Base-by-base conservation (phyloP, 2,329 filamentous ascomycete genomes). In the Ophioceras dolichostomum region DNA sequence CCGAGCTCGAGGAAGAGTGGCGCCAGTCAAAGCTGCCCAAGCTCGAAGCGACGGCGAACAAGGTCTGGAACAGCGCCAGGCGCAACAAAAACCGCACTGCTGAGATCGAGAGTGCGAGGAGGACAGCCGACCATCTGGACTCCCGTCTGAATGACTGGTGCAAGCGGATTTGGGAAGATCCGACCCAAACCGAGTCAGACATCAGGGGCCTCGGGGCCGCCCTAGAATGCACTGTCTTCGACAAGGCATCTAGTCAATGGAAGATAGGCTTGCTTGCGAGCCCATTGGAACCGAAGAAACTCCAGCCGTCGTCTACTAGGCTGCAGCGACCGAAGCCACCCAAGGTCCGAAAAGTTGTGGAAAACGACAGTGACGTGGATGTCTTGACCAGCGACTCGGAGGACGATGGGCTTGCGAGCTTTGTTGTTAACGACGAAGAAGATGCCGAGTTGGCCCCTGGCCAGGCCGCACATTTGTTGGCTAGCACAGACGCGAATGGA, bases 181-280 rank as follows among this genome's bases (percentile, higher is more conserved):
- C 64, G 17, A 46, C 52, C 2, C 53, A 57, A 10, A 70, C 60
- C 7, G 58, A 61, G 17, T 47, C 55, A 1, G 65, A 76, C 12
- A 51, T 91, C 12, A 58, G 63, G 19, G 59, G 56, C 5, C 71
- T 76, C 47, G 76, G 76, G 34, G 56, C 59, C 10, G 68, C 60
- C 26, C 59, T 94, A 38, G 76, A 89, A 41, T 60, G 64, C 4
- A 85, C 68, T 4, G 57, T 94, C 1, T 68, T 73, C 26, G 69
- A 81, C 38, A 69, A 71, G 34, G 61, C 79, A 47, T 55, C 71
- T 28, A 52, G 67, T 8, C 48, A 51, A 7, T 79, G 72, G 71
- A 51, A 62, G 3, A 59, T 70, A n/a, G 45, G 53, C 6, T 46
- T 70, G 18, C 56, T 77, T 4, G 55, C 37, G 9, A 41, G 41